Percentiles rank a stretch among this genome's conserved stretches.
Conservation (phyloP, 257 asterid species). For the Echium plantagineum region DNA sequence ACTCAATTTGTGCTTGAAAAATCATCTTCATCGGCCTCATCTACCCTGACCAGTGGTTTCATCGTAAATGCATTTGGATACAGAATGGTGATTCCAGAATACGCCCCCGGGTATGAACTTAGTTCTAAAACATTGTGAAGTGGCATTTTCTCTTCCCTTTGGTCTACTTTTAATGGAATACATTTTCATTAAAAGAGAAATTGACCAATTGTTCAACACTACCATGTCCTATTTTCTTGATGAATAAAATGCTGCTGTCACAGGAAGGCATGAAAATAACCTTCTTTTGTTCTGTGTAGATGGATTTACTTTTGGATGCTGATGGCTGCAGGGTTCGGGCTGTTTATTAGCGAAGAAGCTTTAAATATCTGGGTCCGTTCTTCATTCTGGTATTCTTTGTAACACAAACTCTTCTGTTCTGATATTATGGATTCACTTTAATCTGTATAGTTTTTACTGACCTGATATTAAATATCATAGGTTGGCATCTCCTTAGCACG, state of each 20-base stretch:
- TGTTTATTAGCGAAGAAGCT: constrained; percentile 84
- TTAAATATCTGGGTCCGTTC: constrained; percentile 77
- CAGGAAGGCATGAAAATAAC: not conserved
- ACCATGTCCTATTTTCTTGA: not conserved
- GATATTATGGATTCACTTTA: constrained; percentile 9
- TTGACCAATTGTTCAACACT: not conserved
- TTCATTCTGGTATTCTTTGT: constrained; percentile 28
- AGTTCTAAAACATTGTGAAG: too few relatives aligned
- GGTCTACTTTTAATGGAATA: too few relatives aligned
- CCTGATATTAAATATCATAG: constrained; percentile 29
- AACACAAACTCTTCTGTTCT: constrained; percentile 20
- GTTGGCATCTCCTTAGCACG: constrained; percentile 75
- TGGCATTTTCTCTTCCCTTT: too few relatives aligned
- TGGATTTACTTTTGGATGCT: constrained; percentile 90
- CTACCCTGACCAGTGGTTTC: constrained; percentile 39
- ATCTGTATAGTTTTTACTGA: not conserved
- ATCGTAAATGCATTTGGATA: constrained; percentile 65
- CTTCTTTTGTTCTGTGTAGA: constrained; percentile 26
- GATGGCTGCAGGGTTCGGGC: constrained; percentile 89
- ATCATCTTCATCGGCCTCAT: constrained; percentile 27
- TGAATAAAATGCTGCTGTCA: not conserved
- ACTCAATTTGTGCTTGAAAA: constrained; percentile 36
- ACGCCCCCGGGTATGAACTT: constrained; percentile 58
- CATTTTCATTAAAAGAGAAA: not conserved
- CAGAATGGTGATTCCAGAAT: constrained; percentile 60